A percentile compares a stretch with the other conserved stretches of the same genome.
These are phyloP conservation scores for Tetratostichococcus sp. DNA, from an alignment of 139 green algal species.

Conservation along the genomic window DNA sequence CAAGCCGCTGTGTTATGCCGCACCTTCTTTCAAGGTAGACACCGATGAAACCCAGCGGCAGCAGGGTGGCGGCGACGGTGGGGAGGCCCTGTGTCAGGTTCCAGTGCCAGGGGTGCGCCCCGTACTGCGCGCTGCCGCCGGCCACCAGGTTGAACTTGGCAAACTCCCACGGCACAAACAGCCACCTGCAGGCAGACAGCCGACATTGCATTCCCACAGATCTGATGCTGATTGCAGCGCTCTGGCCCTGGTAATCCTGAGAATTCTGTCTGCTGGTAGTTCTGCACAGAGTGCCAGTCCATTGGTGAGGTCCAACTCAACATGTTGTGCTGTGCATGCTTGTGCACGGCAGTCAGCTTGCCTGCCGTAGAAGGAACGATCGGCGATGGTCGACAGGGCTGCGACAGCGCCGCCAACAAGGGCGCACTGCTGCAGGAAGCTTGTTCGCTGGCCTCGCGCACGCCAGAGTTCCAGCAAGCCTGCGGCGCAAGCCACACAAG, in stretches of 20 bases:
- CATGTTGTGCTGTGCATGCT: no score
- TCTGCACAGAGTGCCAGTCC: no score
- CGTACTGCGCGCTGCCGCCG: conserved; percentile 45
- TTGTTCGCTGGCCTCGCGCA: not conserved
- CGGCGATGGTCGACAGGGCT: not conserved
- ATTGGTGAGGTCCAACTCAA: no score
- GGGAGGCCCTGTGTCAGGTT: conserved; percentile 46
- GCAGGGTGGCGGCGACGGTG: conserved; percentile 18
- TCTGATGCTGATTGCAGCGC: no score
- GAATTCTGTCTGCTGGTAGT: no score
- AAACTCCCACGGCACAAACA: conserved; percentile 59
- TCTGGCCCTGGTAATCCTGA: no score
- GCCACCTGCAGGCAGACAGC: conserved; percentile 32
- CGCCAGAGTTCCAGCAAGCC: conserved; percentile 7
- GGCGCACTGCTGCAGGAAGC: conserved; percentile 12
- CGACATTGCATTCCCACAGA: no score
- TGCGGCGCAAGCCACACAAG: not conserved
- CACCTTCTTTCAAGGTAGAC: conserved; percentile 1
- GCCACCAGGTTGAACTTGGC: conserved; percentile 67
- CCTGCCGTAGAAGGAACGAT: conserved; percentile 36
- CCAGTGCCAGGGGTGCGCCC: conserved; percentile 70
- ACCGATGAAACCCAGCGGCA: conserved; percentile 17
- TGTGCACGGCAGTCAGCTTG: no score
- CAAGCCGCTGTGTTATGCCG: no score
- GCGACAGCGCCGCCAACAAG: conserved; percentile 11